phyloP scores from a whole-genome alignment of 352 stramenopile genomes.

The Globisporangium cystogenes region DNA sequence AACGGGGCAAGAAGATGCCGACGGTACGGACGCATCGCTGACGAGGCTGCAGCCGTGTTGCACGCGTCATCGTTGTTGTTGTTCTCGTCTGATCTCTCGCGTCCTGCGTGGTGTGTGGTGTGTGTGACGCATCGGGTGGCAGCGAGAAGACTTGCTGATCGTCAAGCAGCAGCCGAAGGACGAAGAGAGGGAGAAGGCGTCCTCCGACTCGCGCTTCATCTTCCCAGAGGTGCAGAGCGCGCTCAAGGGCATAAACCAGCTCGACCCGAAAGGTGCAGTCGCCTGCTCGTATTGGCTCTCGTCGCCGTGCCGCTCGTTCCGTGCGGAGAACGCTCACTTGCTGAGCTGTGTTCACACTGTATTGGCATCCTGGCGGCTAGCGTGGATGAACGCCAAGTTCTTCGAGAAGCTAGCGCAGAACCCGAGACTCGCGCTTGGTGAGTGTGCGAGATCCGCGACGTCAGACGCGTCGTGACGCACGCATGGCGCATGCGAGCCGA shows the following conservation, averaged over 20 bases:
- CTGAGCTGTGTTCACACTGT: background rate
- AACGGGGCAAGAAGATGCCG: slow-evolving; percentile 8
- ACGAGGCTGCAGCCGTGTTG: background rate
- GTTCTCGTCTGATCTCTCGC: background rate
- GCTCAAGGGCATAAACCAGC: slow-evolving; percentile 48
- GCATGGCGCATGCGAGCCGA: background rate
- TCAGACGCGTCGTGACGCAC: background rate
- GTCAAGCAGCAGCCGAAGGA: slow-evolving; percentile 7
- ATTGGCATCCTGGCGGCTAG: slow-evolving; percentile 13
- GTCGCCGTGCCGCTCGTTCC: background rate
- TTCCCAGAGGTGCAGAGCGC: slow-evolving; percentile 75
- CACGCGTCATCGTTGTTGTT: no score
- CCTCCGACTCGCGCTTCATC: slow-evolving; percentile 22
- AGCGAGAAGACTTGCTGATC: slow-evolving; percentile 40
- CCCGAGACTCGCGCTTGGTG: slow-evolving; percentile 50
- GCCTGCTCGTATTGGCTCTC: background rate
- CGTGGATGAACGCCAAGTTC: slow-evolving; percentile 73
- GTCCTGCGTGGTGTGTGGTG: no score
- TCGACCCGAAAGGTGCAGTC: slow-evolving; percentile 52
- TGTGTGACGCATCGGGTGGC: background rate
- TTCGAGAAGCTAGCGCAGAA: slow-evolving; percentile 62
- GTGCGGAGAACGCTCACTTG: background rate
- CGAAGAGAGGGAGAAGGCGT: background rate
- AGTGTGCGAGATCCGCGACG: background rate
- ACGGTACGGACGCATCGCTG: slow-evolving; percentile 3